A percentile compares a stretch with the other conserved stretches of the same genome.
These are phyloP conservation scores for Rhododendron mucronatum DNA, from an alignment of 148 eudicot genomes.

Conservation along the genomic window DNA sequence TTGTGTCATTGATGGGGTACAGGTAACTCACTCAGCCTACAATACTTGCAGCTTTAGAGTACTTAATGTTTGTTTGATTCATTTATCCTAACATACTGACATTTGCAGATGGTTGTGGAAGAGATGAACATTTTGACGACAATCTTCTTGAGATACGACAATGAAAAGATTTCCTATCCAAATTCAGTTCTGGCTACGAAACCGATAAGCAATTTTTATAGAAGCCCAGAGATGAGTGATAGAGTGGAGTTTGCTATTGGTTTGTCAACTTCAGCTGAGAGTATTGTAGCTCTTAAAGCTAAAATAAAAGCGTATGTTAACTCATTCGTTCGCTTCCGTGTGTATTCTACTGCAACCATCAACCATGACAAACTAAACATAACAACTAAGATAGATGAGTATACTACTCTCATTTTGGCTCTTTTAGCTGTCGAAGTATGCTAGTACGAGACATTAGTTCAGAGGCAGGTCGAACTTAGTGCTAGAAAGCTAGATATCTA, in stretches of 20 bases:
- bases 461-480: background rate
- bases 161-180: conserved; percentile 73
- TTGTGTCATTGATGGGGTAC: conserved; percentile 78
- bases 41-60: background rate
- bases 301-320: conserved; percentile 48
- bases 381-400: background rate
- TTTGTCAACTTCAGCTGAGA: conserved; percentile 61
- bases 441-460: background rate
- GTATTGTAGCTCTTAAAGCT: conserved; percentile 52
- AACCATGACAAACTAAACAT: background rate
- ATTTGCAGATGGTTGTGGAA: conserved; percentile 74
- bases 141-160: conserved; percentile 64
- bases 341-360: background rate
- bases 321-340: background rate
- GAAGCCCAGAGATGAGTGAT: conserved; percentile 87
- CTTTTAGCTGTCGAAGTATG: background rate
- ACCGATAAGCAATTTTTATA: conserved; percentile 72
- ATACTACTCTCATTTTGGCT: background rate
- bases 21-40: conserved; percentile 36
- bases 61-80: background rate
- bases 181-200: conserved; percentile 64
- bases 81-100: background rate
- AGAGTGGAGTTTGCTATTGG: conserved; percentile 62
- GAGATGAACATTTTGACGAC: conserved; percentile 95
- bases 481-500: background rate